phyloP scores from a whole-genome alignment of 306 rosid species.

The Corylus avellana region DNA sequence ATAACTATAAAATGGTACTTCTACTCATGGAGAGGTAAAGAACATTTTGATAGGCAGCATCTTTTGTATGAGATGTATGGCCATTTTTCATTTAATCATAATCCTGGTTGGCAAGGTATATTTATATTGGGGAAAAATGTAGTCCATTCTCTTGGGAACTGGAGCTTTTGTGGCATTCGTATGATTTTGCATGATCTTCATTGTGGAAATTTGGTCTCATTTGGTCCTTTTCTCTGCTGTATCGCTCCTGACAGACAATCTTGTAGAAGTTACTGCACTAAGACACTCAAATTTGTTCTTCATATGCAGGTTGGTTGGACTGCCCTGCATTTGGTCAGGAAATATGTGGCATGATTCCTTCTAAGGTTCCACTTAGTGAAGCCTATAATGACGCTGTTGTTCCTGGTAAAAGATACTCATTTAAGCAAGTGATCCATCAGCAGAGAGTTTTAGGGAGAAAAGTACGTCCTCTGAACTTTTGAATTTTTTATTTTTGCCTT shows the following conservation, averaged over 20 bases:
- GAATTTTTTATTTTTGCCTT: background rate
- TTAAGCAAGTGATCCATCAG: slow-evolving; percentile 95
- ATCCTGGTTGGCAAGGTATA: background rate
- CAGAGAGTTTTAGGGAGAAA: slow-evolving; percentile 91
- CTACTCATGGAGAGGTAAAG: background rate
- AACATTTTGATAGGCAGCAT: background rate
- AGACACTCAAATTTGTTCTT: slow-evolving; percentile 14
- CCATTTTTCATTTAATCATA: background rate
- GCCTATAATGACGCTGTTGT: slow-evolving; percentile 66
- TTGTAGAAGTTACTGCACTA: background rate
- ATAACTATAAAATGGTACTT: background rate
- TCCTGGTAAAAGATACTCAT: slow-evolving; percentile 99
- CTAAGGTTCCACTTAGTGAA: slow-evolving; percentile 97
- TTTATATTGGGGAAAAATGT: background rate
- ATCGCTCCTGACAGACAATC: background rate
- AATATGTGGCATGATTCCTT: slow-evolving; percentile 81
- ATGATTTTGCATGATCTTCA: background rate
- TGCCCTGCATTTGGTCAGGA: slow-evolving; percentile 88
- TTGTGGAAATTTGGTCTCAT: background rate
- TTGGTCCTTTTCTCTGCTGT: background rate
- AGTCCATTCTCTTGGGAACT: background rate
- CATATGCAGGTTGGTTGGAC: slow-evolving; percentile 88
- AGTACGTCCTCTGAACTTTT: slow-evolving; percentile 45
- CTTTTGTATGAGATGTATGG: background rate
- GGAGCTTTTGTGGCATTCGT: background rate